Evolutionary conservation across 768 basidiomycete genomes (phyloP), one percentile per base, ranked within the genome.

Genomic region (Melanogaster broomeanus): DNA sequence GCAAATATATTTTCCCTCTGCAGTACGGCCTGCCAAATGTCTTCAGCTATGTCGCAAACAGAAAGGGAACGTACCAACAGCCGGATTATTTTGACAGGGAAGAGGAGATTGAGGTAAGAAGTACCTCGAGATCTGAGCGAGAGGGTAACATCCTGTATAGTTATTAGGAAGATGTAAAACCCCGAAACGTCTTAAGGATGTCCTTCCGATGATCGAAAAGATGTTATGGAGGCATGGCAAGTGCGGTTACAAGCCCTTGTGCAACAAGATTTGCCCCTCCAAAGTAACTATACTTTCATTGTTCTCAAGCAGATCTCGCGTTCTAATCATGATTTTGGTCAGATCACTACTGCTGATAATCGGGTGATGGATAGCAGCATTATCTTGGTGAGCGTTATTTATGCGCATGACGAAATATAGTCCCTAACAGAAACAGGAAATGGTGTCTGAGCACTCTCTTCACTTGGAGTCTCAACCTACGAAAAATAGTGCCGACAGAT

Each of bases 1-100:
- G 87, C 30, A 94, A 93, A 70, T 87, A 93, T 60, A 73, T 98
- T 2, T 96, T 98, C 61, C 85, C 93, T 9, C 77, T 85, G 35
- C 89, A 93, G 59, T 92, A 85, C 60, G 79, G 80, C 0, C 63
- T 97, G 2, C 62, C 74, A 5, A 88, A 74, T 57, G 77, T 85
- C 2, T 94, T 93, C 53, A 44, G 53, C 4, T 34, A 45, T 12
- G 49, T 61, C 40, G 53, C 53, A 42, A 61, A 49, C 21, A 56
- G 54, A 16, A 67, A 61, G 38, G 60, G 68, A 39, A 54, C 61
- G 0, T 71, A 70, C 38, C 66, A 68, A 25, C 72, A 78, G 52
- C 74, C 76, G 3, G 77, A 87, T 60, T 85, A 80, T 59, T 57
- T 72, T 16, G 81, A 88, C 58, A 77, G 85, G 56, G 88, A 90